phyloP scores from a whole-genome alignment of 345 rosid genomes.

The Gossypium mustelinum region DNA sequence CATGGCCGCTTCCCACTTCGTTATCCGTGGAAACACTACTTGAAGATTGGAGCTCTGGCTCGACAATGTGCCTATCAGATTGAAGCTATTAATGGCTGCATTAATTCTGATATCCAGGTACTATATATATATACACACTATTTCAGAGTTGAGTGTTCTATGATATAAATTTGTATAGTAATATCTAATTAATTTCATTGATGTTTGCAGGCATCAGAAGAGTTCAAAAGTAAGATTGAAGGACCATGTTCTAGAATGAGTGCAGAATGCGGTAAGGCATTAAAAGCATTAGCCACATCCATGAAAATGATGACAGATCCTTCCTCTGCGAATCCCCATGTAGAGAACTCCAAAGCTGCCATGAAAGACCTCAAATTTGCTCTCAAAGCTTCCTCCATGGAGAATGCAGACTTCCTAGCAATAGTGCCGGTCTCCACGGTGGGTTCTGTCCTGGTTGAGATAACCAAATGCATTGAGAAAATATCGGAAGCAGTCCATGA shows the following conservation, averaged over 20 bases:
- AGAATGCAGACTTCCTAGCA: conserved; percentile 37
- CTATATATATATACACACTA: background rate
- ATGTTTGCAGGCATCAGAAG: conserved; percentile 47
- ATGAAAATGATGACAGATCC: conserved; percentile 50
- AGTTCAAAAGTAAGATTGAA: conserved; percentile 37
- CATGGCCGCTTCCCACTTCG: conserved; percentile 64
- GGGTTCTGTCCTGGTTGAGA: conserved; percentile 51
- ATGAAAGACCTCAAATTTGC: conserved; percentile 35
- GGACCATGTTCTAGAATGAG: conserved; percentile 43
- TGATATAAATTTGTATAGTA: no score
- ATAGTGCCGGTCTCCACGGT: conserved; percentile 53
- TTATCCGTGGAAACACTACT: conserved; percentile 77
- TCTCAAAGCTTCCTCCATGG: conserved; percentile 29
- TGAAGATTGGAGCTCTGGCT: conserved; percentile 52
- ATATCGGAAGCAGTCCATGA: conserved; percentile 49
- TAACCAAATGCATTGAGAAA: conserved; percentile 42
- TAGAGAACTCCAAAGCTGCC: conserved; percentile 51
- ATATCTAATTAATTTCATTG: background rate
- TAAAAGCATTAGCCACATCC: conserved; percentile 51
- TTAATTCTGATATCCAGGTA: conserved; percentile 45
- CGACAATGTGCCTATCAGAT: conserved; percentile 75
- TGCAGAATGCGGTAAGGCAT: conserved; percentile 48
- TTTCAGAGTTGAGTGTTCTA: no score
- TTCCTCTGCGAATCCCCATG: conserved; percentile 30
- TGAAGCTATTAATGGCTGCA: conserved; percentile 52